Evolutionary conservation across 2,329 filamentous ascomycete genomes (phyloP).

Genomic region (Zasmidium angulare): DNA sequence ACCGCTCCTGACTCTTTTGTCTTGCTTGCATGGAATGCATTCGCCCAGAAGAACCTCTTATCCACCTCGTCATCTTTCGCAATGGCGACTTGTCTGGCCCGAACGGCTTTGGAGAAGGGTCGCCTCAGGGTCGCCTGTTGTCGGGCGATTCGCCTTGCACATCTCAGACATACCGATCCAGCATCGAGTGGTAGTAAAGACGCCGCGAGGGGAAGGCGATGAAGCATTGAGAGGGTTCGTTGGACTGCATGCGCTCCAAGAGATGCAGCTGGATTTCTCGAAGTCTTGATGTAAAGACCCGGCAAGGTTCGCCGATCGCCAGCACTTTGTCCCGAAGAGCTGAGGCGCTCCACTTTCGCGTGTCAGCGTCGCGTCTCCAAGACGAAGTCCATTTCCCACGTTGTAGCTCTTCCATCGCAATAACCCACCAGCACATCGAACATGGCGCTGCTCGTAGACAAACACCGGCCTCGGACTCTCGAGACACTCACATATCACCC

Average conservation of each 20-base stretch:
- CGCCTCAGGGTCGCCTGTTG: constrained; percentile 16
- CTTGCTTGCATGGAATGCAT: constrained; percentile 26
- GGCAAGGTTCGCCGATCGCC: not conserved
- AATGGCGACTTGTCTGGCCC: constrained; percentile 24
- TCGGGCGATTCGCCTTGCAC: constrained; percentile 27
- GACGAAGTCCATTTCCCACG: not conserved
- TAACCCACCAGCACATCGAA: constrained; percentile 6
- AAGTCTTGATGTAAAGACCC: not conserved
- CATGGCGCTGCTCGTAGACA: constrained; percentile 67
- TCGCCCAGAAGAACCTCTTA: constrained; percentile 37
- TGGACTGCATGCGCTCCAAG: not conserved
- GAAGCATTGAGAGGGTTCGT: constrained; percentile 8
- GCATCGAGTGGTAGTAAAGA: constrained; percentile 10
- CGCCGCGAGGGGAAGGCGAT: constrained; percentile 10
- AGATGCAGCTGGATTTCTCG: not conserved
- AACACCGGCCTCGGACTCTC: constrained; percentile 68
- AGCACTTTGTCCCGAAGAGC: not conserved
- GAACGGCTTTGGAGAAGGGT: constrained; percentile 19
- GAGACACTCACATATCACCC: constrained; percentile 82
- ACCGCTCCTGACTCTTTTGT: constrained; percentile 8
- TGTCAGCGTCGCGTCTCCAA: not conserved
- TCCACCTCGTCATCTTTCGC: constrained; percentile 30
- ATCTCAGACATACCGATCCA: constrained; percentile 30
- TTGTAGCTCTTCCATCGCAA: not conserved
- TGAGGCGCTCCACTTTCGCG: not conserved